Evolutionary conservation across 2,329 filamentous ascomycete species (phyloP), one percentile per base, ranked within the genome.

Genomic region (Aspergillus sp.): DNA sequence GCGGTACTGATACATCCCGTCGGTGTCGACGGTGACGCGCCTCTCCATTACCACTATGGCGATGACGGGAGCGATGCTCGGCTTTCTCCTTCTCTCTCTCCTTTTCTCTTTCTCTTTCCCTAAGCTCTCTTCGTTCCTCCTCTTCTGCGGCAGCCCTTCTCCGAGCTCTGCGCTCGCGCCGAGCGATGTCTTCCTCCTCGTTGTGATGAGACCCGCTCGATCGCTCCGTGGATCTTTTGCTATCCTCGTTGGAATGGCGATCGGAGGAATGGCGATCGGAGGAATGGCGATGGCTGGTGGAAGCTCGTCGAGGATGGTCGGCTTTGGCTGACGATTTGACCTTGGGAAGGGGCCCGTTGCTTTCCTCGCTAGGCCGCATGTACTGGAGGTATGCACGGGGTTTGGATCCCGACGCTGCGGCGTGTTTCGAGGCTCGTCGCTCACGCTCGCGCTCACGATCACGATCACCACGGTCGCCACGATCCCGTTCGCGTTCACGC

Each of bases 321-420:
- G 36, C 53, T 61, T 19, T 51, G 45, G 34, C 58, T 56, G 42
- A 19, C 19, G 19, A 19, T 19, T 69, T 69, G 12, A 71, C 50
- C 40, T 59, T 64, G 31, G 71, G 54, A 11, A 69, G 54, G n/a
- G 62, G 67, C 1, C 59, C 61, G 28, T 64, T 61, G 5, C 67
- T 69, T 34, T 68, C 59, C n/a, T 65, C 70, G 11, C 60, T 61
- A 11, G 60, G 62, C 10, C 13, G 28, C 54, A 70, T 64, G 42
- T 64, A 69, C 27, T 61, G 58, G 31, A 66, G 46, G 47, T 64
- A 64, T 33, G 58, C 57, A 36, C 58, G 54, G 31, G 56, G 59
- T 13, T 46, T 56, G 8, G 51, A 50, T 8, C 46, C 46, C 9
- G 56, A 46, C 3, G 49, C 30, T 4, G 57, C 47, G 11, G 52